A percentile compares a stretch with the other conserved stretches of the same genome.
Conservation (phyloP, 805 yeast genomes). For the Yueomyces sinensis region DNA sequence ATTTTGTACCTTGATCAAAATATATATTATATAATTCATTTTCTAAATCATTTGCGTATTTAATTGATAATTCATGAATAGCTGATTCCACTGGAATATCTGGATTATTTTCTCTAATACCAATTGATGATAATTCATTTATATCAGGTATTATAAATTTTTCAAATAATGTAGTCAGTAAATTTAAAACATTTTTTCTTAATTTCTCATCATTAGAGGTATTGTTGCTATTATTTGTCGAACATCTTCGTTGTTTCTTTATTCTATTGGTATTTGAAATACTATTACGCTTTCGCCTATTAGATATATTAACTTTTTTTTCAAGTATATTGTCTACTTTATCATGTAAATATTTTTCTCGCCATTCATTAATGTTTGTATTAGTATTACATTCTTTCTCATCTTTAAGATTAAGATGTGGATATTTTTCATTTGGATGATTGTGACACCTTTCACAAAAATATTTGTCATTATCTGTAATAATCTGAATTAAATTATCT, state of each 20-base stretch:
- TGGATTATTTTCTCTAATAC: constrained; percentile 1
- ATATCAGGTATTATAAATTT: constrained; percentile 25
- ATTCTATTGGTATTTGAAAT: too few species aligned
- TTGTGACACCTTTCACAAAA: not conserved
- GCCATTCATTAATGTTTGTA: not conserved
- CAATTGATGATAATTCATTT: not conserved
- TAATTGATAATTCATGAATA: constrained; percentile 25
- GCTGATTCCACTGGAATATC: constrained; percentile 20
- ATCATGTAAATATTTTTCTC: not conserved
- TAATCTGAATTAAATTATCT: not conserved
- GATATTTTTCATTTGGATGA: not conserved
- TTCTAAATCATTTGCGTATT: constrained; percentile 43
- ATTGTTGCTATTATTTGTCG: not conserved
- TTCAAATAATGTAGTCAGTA: constrained; percentile 34
- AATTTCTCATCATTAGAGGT: constrained; percentile 22
- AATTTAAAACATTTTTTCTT: constrained; percentile 36
- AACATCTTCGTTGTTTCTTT: too few species aligned
- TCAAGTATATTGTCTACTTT: not conserved
- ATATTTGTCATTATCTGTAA: not conserved
- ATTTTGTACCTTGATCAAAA: constrained; percentile 16
- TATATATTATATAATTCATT: constrained; percentile 30
- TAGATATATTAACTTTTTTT: not conserved
- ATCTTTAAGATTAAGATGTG: not conserved
- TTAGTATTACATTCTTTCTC: too few species aligned
- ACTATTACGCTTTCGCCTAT: not conserved